phyloP scores from a whole-genome alignment of 2,329 filamentous ascomycete species.

The Hypoxylon sp. region DNA sequence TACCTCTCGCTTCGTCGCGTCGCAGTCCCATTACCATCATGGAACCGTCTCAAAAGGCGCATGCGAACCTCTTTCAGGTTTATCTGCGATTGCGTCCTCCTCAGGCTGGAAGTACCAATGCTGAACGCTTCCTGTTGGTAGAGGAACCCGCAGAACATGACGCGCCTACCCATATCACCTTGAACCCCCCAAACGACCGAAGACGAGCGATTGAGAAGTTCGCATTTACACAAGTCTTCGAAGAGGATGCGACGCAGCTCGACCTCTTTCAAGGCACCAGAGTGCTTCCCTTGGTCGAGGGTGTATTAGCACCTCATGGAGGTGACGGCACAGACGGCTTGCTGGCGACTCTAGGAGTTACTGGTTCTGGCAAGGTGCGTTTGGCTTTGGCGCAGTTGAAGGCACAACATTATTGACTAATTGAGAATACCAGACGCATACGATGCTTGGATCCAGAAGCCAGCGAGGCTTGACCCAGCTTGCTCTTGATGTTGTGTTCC shows the following conservation, averaged over 20 bases:
- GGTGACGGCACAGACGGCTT: constrained; percentile 89
- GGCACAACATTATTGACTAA: constrained; percentile 5
- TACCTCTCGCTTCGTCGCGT: constrained; percentile 11
- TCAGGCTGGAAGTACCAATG: constrained; percentile 57
- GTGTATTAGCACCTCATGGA: constrained; percentile 79
- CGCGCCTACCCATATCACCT: constrained; percentile 77
- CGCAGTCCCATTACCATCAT: constrained; percentile 48
- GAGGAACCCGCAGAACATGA: constrained; percentile 67
- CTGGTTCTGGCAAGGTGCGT: constrained; percentile 91
- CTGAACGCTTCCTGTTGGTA: constrained; percentile 83
- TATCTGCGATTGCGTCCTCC: constrained; percentile 87
- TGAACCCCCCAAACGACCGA: constrained; percentile 86
- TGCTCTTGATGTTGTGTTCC: constrained; percentile 89
- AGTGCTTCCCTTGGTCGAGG: constrained; percentile 80
- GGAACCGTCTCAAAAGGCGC: constrained; percentile 60
- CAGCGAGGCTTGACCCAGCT: constrained; percentile 94
- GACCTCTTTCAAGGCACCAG: constrained; percentile 88
- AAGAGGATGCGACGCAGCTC: constrained; percentile 85
- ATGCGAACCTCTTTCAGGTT: constrained; percentile 84
- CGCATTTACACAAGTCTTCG: constrained; percentile 92
- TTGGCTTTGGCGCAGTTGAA: not conserved
- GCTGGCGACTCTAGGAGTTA: constrained; percentile 91
- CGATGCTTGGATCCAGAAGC: constrained; percentile 87
- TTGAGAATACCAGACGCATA: constrained; percentile 78
- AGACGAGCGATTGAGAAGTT: constrained; percentile 93